A percentile compares a stretch with the other conserved stretches of the same genome.
These are phyloP conservation scores for Leccinum proliferum DNA, from an alignment of 1,284 basidiomycete species.

Conservation along the genomic window DNA sequence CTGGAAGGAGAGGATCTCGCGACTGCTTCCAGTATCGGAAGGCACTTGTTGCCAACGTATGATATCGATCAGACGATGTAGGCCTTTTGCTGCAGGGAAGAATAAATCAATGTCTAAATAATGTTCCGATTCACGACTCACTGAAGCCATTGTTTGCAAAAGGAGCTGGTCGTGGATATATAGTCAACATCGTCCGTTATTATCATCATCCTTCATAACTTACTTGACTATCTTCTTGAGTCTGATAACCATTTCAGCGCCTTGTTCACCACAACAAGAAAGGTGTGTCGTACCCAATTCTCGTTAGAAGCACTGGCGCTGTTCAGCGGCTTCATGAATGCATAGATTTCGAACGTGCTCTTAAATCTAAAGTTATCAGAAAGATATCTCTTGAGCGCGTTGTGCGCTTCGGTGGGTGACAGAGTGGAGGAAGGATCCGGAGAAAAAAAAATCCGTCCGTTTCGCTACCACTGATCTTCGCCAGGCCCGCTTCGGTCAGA, in stretches of 20 bases:
- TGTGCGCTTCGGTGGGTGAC: slow-evolving; percentile 48
- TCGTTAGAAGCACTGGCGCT: slow-evolving; percentile 44
- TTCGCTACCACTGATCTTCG: slow-evolving; percentile 34
- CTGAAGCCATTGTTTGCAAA: slow-evolving; percentile 38
- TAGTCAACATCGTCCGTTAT: slow-evolving; percentile 1
- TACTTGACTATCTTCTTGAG: slow-evolving; percentile 50
- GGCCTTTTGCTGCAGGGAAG: slow-evolving; percentile 40
- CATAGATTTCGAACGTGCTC: slow-evolving; percentile 37
- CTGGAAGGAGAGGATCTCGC: slow-evolving; percentile 51
- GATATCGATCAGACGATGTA: slow-evolving; percentile 48
- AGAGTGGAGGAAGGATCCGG: slow-evolving; percentile 21
- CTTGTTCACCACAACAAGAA: neutral
- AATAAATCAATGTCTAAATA: neutral
- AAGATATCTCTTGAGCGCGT: slow-evolving; percentile 41
- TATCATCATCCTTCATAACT: slow-evolving; percentile 5
- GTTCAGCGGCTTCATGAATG: slow-evolving; percentile 43
- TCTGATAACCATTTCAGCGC: slow-evolving; percentile 28
- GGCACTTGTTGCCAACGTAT: slow-evolving; percentile 44
- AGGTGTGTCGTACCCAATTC: slow-evolving; percentile 43
- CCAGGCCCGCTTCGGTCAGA: slow-evolving; percentile 41
- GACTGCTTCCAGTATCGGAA: slow-evolving; percentile 28
- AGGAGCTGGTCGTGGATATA: slow-evolving; percentile 31
- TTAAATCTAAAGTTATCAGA: slow-evolving; percentile 41
- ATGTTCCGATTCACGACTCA: slow-evolving; percentile 16
- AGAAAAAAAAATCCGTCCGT: slow-evolving; percentile 37